These are phyloP conservation scores for Patellifolia procumbens DNA, from an alignment of 179 eudicot genomes.

Conservation along the genomic window DNA sequence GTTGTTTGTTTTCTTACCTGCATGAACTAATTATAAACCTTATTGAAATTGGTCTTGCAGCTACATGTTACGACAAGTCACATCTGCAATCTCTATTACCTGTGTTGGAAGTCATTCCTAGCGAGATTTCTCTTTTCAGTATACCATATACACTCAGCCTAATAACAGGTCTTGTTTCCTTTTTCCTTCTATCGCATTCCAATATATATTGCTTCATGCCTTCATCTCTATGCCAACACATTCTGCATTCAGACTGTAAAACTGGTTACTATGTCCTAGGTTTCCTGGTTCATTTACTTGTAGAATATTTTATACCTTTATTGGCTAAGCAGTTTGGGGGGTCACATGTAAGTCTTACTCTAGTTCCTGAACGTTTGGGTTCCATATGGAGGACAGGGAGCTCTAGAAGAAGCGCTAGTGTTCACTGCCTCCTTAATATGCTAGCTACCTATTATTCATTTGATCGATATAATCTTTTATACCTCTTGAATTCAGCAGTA, in stretches of 20 bases:
- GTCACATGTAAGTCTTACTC: background rate
- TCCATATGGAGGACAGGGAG: background rate
- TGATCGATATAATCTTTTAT: background rate
- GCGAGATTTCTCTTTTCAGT: conserved; percentile 37
- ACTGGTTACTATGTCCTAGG: background rate
- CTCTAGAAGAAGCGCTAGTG: background rate
- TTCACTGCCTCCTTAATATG: background rate
- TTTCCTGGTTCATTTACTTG: background rate
- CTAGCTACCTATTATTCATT: too few relatives aligned
- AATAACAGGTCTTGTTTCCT: conserved; percentile 48
- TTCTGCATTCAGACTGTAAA: background rate
- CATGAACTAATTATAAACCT: conserved; percentile 5
- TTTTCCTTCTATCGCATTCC: background rate
- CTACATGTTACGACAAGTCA: conserved; percentile 62
- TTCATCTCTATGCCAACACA: background rate
- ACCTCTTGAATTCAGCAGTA: too few relatives aligned
- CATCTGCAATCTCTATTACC: conserved; percentile 49
- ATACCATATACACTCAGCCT: conserved; percentile 47
- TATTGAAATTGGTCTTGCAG: conserved; percentile 40
- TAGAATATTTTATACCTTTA: background rate
- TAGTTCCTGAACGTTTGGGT: background rate
- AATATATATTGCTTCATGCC: background rate
- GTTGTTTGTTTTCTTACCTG: background rate
- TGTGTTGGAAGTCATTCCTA: conserved; percentile 46
- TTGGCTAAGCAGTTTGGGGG: background rate